Percentiles rank a stretch among this genome's conserved stretches.
Evolutionary conservation across 306 rosid species (phyloP).

Genomic region (Citrullus amarus): DNA sequence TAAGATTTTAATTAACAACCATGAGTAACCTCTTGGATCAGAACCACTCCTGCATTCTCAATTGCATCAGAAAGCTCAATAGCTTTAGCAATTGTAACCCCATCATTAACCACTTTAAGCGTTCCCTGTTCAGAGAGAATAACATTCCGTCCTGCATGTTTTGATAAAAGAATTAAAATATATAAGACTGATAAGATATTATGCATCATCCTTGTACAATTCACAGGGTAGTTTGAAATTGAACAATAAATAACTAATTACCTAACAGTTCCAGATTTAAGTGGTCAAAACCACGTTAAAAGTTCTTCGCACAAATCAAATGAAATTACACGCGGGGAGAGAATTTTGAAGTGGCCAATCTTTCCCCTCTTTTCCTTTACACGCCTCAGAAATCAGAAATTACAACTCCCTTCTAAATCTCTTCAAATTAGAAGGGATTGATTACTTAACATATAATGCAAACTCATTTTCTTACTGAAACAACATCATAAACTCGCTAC

Average conservation of each 20-base stretch:
- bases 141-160: slow-evolving; percentile 77
- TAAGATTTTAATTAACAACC: slow-evolving; percentile 34
- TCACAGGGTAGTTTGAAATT: background rate
- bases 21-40: slow-evolving; percentile 90
- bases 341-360: background rate
- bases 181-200: background rate
- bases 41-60: slow-evolving; percentile 93
- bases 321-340: background rate
- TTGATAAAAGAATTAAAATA: background rate
- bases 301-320: background rate
- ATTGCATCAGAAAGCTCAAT: slow-evolving; percentile 76
- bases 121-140: slow-evolving; percentile 64
- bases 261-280: background rate
- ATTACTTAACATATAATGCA: background rate
- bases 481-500: background rate
- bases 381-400: background rate
- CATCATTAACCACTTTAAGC: slow-evolving; percentile 73
- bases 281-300: too few species aligned
- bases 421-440: background rate
- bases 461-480: background rate
- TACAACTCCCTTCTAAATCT: background rate
- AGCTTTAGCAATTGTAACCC: slow-evolving; percentile 83
- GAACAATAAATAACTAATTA: background rate
- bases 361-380: background rate
- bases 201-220: background rate